Conservation (phyloP, 208 protist species). For the Wallacemonas sp. region DNA sequence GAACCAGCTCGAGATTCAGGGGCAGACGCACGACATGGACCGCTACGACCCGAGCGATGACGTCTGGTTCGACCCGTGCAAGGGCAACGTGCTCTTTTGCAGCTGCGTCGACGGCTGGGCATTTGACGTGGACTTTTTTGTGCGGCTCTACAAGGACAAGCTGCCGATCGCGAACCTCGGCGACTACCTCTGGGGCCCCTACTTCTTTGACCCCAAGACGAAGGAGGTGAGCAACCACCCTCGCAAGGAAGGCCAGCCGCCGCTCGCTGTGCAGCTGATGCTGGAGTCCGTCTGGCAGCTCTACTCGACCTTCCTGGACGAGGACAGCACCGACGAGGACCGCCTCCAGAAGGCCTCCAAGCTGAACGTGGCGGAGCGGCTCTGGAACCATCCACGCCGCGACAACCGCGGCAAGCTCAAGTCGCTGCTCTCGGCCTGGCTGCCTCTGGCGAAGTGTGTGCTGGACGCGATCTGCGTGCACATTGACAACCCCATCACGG, state of each 20-base stretch:
- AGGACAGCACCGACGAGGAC: conserved; percentile 74
- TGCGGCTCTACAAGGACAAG: conserved; percentile 90
- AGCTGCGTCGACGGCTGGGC: conserved; percentile 95
- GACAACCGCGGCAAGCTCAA: conserved; percentile 74
- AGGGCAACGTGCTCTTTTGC: conserved; percentile 98
- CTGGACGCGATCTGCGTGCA: conserved; percentile 84
- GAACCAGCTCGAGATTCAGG: conserved; percentile 83
- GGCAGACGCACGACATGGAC: conserved; percentile 78
- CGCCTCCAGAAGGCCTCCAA: conserved; percentile 69
- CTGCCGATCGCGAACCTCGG: conserved; percentile 75
- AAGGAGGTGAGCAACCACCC: conserved; percentile 86
- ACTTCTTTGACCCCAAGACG: conserved; percentile 95
- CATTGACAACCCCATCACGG: conserved; percentile 87
- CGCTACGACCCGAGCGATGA: conserved; percentile 86
- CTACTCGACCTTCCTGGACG: conserved; percentile 87
- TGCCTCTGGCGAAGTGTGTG: conserved; percentile 93
- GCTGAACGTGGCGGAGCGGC: conserved; percentile 61
- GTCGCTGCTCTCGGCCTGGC: conserved; percentile 91
- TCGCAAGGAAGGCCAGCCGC: conserved; percentile 75
- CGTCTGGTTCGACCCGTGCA: conserved; percentile 95
- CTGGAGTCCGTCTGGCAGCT: conserved; percentile 96
- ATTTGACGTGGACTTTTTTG: conserved; percentile 91
- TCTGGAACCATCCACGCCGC: conserved; percentile 80
- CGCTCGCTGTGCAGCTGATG: conserved; percentile 96
- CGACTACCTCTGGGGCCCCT: conserved; percentile 96